phyloP scores from a whole-genome alignment of 768 basidiomycete genomes.

The Clitopilus hobsonii region DNA sequence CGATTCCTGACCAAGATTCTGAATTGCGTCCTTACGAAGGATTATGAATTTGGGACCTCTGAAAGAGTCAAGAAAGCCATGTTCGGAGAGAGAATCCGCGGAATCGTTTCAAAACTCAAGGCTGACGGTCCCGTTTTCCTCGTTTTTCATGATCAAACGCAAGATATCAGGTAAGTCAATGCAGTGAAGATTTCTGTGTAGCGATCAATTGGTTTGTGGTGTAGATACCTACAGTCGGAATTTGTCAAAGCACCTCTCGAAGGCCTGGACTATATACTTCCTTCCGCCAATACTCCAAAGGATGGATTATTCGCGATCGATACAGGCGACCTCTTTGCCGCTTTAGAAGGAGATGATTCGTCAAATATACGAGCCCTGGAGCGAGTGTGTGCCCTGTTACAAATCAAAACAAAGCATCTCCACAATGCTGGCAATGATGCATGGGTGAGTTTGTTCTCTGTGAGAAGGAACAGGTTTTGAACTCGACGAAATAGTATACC shows the following conservation, averaged over 20 bases:
- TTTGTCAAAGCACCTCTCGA: slow-evolving; percentile 48
- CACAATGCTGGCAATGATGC: slow-evolving; percentile 92
- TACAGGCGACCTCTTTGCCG: slow-evolving; percentile 71
- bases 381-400: slow-evolving; percentile 59
- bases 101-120: slow-evolving; percentile 35
- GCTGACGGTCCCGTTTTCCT: slow-evolving; percentile 62
- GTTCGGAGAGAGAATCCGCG: slow-evolving; percentile 49
- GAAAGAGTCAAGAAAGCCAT: slow-evolving; percentile 42
- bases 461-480: background rate
- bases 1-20: background rate
- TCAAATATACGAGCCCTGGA: slow-evolving; percentile 49
- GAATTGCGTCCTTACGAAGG: slow-evolving; percentile 18
- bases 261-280: slow-evolving; percentile 49
- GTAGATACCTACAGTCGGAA: slow-evolving; percentile 45
- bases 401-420: slow-evolving; percentile 46
- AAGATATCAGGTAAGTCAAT: slow-evolving; percentile 65
- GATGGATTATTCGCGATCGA: slow-evolving; percentile 64
- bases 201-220: background rate
- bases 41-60: slow-evolving; percentile 65
- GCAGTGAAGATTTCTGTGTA: slow-evolving; percentile 15
- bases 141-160: slow-evolving; percentile 74
- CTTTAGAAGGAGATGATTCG: slow-evolving; percentile 64
- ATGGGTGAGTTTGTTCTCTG: slow-evolving; percentile 44
- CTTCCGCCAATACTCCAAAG: slow-evolving; percentile 36
- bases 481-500: slow-evolving; percentile 52